Evolutionary conservation across 2,329 filamentous ascomycete genomes (phyloP).

Genomic region (Colletotrichum agaves): DNA sequence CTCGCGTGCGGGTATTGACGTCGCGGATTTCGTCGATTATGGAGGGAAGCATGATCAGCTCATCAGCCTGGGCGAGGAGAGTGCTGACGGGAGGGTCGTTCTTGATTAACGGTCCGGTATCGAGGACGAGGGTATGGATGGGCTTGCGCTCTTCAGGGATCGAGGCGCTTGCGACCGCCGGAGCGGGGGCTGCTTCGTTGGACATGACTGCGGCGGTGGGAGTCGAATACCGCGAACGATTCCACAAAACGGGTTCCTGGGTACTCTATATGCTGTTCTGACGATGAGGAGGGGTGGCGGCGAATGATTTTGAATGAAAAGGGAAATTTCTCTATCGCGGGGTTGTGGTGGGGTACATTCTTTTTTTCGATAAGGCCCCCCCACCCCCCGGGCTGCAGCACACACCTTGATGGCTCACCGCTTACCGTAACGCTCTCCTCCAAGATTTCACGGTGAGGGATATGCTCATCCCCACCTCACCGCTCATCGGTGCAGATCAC

Average conservation of each 20-base stretch:
- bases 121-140: conserved; percentile 85
- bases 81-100: conserved; percentile 89
- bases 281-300: conserved; percentile 1
- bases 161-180: conserved; percentile 27
- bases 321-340: conserved; percentile 39
- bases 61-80: conserved; percentile 79
- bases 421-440: background rate
- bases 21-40: conserved; percentile 92
- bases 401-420: background rate
- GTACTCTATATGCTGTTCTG: too few relatives aligned
- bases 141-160: conserved; percentile 61
- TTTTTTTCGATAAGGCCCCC: conserved; percentile 28
- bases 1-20: conserved; percentile 78
- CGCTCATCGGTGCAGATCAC: conserved; percentile 4
- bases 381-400: background rate
- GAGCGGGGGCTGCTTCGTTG: conserved; percentile 11
- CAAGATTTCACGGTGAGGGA: background rate
- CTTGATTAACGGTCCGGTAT: conserved; percentile 92
- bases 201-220: conserved; percentile 19
- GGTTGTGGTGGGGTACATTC: conserved; percentile 35
- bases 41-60: conserved; percentile 83
- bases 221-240: too few relatives aligned
- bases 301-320: conserved; percentile 32
- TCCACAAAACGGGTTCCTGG: too few relatives aligned
- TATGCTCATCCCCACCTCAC: background rate